Evolutionary conservation across 2,329 filamentous ascomycete genomes (phyloP), one percentile per base, ranked within the genome.

Genomic region (Ceratocystis cubensis): DNA sequence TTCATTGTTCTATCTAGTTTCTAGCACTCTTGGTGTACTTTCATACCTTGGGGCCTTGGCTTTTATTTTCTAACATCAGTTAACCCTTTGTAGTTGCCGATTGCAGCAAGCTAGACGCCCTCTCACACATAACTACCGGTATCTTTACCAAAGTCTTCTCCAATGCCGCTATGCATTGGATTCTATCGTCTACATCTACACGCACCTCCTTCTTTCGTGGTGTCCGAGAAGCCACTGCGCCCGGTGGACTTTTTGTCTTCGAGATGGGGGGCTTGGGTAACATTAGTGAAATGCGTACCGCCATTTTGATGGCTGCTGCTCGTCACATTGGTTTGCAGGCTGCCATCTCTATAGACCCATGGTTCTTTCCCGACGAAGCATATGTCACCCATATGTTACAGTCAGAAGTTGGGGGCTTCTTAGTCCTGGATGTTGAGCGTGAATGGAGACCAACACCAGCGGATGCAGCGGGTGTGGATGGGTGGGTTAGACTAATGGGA

Each of bases 251-350:
- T 0, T 85, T 89, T 67, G 80, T 82, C 8, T 88, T 89, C 71
- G 87, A 90, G 74, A 87, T 87, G 83, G 87, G 88, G 64, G 87
- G 86, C 0, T 79, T 85, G 63, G 88, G 87, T 22, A 89, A 89
- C 73, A 79, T 88, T 0, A 76, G 78, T 0, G 87, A 89, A 74
- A 80, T 87, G 70, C 79, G 82, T 33, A 77, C 82, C 0, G 83
- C 83, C 1, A 75, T 88, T 6, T 74, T 85, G 3, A 76, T 78
- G 17, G 80, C 80, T 1, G 75, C 87, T 0, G 73, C 78, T 17
- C 77, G 80, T 1, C 80, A 82, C 0, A 72, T 84, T 0, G 76
- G 82, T 0, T 70, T 86, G 1, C 71, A 75, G n/a, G 74, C 75
- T 8, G 82, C 82, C 0, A 69, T 76, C 22, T 78, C 77, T 15